Conservation (phyloP, 257 asterid genomes). For the Ehretia macrophylla region DNA sequence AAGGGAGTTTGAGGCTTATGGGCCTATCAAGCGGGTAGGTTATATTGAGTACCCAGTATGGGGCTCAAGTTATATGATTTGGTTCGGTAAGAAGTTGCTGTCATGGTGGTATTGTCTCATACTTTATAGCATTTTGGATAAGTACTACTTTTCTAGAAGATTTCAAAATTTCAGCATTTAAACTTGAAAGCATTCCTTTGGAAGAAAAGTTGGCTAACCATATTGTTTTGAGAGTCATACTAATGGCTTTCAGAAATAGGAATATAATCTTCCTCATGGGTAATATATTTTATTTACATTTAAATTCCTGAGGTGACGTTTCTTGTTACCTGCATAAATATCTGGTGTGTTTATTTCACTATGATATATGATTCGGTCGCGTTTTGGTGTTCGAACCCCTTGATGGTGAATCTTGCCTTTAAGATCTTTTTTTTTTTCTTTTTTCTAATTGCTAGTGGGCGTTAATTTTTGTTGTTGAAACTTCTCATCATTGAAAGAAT, state of each 20-base stretch:
- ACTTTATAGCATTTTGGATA: not conserved
- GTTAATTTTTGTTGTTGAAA: not conserved
- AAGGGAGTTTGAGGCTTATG: slow-evolving; percentile 97
- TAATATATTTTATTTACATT: too few species aligned
- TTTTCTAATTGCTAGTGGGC: not conserved
- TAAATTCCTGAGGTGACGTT: not conserved
- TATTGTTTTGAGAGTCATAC: not conserved
- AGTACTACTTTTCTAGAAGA: not conserved
- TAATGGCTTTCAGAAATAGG: not conserved
- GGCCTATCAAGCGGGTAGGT: slow-evolving; percentile 99
- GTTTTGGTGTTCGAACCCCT: not conserved
- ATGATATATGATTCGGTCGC: not conserved
- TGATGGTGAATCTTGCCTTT: not conserved
- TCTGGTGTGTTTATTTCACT: not conserved
- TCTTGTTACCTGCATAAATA: not conserved
- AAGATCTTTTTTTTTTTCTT: too few species aligned
- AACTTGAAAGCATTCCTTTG: not conserved
- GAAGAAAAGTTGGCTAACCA: not conserved
- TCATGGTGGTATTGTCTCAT: slow-evolving; percentile 20
- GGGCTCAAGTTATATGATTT: slow-evolving; percentile 66
- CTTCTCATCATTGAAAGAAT: not conserved
- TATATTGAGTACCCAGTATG: slow-evolving; percentile 54
- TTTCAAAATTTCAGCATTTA: not conserved
- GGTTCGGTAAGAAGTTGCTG: slow-evolving; percentile 74
- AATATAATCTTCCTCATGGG: not conserved